A percentile compares a stretch with the other conserved stretches of the same genome.
These are phyloP conservation scores for Lichtheimia ornata DNA, from an alignment of 371 early-diverging fungal species.

Conservation along the genomic window DNA sequence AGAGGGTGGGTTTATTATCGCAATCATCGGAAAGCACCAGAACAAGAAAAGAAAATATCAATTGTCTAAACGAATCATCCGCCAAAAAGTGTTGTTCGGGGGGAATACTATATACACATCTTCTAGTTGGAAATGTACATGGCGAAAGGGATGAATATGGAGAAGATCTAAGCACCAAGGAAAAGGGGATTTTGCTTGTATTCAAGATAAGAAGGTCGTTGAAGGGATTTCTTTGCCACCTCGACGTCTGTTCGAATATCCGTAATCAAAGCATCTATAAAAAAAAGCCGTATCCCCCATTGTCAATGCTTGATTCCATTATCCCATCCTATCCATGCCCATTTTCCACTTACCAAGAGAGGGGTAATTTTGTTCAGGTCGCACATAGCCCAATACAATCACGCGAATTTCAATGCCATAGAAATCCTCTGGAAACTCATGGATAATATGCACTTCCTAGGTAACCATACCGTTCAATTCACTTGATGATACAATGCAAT, in stretches of 20 bases:
- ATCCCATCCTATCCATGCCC: no score
- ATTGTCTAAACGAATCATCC: no score
- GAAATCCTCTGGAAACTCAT: slow-evolving; percentile 86
- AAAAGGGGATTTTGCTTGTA: slow-evolving; percentile 12
- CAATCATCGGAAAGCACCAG: no score
- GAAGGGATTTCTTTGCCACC: slow-evolving; percentile 73
- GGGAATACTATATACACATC: no score
- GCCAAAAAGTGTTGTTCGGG: no score
- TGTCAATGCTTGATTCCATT: not conserved
- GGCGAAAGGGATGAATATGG: no score
- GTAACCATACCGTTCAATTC: slow-evolving; percentile 5
- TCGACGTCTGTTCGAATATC: slow-evolving; percentile 91
- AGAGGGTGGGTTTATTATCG: no score
- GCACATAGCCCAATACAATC: slow-evolving; percentile 85
- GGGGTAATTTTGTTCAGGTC: slow-evolving; percentile 89
- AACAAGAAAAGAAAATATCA: no score
- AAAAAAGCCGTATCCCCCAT: no score
- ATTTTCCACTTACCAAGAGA: slow-evolving; percentile 63
- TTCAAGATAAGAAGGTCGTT: slow-evolving; percentile 51
- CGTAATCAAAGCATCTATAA: slow-evolving; percentile 85
- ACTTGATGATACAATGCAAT: not conserved
- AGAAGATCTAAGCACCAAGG: not conserved
- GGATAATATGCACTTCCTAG: slow-evolving; percentile 94
- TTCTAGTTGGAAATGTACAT: no score
- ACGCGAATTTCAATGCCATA: slow-evolving; percentile 85